phyloP scores from a whole-genome alignment of 257 asterid genomes.

The Verbascum thapsus region DNA sequence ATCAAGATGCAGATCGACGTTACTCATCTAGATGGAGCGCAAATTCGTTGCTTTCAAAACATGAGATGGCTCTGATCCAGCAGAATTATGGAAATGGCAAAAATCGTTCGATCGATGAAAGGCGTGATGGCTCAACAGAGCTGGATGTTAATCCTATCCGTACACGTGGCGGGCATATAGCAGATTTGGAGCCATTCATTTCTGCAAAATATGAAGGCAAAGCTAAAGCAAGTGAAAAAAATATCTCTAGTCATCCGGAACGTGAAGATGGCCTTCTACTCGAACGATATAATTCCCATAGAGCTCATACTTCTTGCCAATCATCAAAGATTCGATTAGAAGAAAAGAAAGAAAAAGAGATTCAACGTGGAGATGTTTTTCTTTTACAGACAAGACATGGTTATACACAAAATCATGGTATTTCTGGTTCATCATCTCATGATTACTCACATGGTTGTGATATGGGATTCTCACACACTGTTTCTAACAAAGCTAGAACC shows the following conservation, averaged over 20 bases:
- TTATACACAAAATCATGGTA: slow-evolving; percentile 32
- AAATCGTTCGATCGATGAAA: slow-evolving; percentile 35
- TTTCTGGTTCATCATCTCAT: slow-evolving; percentile 36
- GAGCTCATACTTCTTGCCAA: slow-evolving; percentile 34
- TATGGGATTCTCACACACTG: slow-evolving; percentile 30
- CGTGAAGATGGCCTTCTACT: slow-evolving; percentile 56
- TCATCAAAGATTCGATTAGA: slow-evolving; percentile 34
- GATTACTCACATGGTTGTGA: slow-evolving; percentile 33
- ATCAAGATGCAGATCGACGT: slow-evolving; percentile 45
- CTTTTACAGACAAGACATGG: slow-evolving; percentile 53
- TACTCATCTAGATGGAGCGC: slow-evolving; percentile 49
- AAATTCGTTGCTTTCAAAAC: slow-evolving; percentile 40
- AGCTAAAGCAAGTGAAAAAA: slow-evolving; percentile 33
- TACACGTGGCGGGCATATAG: slow-evolving; percentile 32
- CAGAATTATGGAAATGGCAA: slow-evolving; percentile 47
- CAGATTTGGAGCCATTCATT: slow-evolving; percentile 41
- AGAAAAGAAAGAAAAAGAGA: slow-evolving; percentile 37
- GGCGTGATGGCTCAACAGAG: slow-evolving; percentile 36
- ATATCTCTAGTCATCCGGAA: slow-evolving; percentile 32
- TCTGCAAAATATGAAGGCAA: slow-evolving; percentile 38
- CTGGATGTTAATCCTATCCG: no score
- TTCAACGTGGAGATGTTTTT: slow-evolving; percentile 42
- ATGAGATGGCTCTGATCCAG: slow-evolving; percentile 50
- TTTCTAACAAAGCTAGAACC: slow-evolving; percentile 44
- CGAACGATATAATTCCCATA: slow-evolving; percentile 33